phyloP scores from a whole-genome alignment of 2,329 filamentous ascomycete species.

The Fusarium solani-melongenae region DNA sequence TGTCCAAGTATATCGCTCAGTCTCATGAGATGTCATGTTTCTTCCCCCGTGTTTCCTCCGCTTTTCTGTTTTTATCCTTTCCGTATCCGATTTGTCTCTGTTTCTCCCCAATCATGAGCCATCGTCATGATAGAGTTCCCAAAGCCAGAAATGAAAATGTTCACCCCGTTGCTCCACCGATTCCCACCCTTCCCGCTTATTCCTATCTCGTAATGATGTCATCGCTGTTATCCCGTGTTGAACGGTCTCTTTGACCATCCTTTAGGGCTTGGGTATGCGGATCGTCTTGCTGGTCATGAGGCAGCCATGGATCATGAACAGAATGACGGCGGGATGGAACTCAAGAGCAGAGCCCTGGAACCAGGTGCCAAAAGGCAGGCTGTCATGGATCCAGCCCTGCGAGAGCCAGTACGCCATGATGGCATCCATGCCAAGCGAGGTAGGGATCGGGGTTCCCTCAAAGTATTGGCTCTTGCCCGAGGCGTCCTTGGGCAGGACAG shows the following conservation, averaged over 20 bases:
- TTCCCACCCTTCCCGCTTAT: slow-evolving; percentile 2
- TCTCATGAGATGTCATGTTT: slow-evolving; percentile 16
- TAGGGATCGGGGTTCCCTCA: slow-evolving; percentile 96
- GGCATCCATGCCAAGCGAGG: slow-evolving; percentile 81
- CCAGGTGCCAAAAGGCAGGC: slow-evolving; percentile 81
- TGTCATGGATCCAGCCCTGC: slow-evolving; percentile 80
- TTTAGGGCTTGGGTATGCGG: slow-evolving; percentile 88
- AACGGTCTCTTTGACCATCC: slow-evolving; percentile 16
- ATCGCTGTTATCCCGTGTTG: slow-evolving; percentile 23
- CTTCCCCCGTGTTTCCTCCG: background rate
- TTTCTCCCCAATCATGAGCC: background rate
- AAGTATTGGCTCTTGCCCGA: slow-evolving; percentile 95
- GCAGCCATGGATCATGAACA: slow-evolving; percentile 91
- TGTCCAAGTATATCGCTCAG: slow-evolving; percentile 28
- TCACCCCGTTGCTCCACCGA: background rate
- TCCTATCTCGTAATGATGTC: background rate
- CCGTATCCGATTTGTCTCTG: slow-evolving; percentile 2
- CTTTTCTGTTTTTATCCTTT: slow-evolving; percentile 6
- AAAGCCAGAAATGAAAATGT: slow-evolving; percentile 1
- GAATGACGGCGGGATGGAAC: slow-evolving; percentile 82
- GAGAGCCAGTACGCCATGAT: slow-evolving; percentile 92
- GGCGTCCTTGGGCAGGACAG: slow-evolving; percentile 89
- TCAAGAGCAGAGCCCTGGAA: slow-evolving; percentile 76
- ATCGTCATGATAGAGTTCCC: background rate
- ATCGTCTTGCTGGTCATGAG: slow-evolving; percentile 96